Conservation (phyloP, 2,329 filamentous ascomycete species). For the Colletotrichum viniferum region DNA sequence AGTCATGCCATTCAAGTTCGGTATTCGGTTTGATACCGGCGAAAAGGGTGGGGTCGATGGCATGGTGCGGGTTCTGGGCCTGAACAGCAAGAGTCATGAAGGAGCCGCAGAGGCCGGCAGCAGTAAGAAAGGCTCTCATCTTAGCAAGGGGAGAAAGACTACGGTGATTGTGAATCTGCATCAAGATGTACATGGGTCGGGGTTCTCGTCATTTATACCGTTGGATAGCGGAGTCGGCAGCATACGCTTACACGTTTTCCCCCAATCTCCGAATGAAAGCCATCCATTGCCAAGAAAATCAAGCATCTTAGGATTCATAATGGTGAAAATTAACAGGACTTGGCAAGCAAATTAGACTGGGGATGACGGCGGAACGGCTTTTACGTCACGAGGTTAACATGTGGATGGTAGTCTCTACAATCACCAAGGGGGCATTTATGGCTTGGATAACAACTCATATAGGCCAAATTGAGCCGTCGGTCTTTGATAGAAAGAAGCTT, state of each 20-base stretch:
- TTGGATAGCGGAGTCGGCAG: neutral
- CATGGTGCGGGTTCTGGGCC: neutral
- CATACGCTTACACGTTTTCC: neutral
- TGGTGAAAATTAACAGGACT: accelerated
- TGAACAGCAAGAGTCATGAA: neutral
- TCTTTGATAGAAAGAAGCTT: neutral
- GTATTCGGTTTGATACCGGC: neutral
- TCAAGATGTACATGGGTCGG: neutral
- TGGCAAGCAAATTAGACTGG: neutral
- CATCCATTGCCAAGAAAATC: neutral
- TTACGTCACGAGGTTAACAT: neutral
- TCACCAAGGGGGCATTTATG: neutral
- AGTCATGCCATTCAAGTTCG: conserved; percentile 1
- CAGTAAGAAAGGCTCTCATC: neutral
- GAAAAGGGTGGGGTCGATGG: neutral
- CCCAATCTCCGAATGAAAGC: neutral
- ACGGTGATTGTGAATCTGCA: neutral
- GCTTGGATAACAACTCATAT: neutral
- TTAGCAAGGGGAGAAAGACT: neutral
- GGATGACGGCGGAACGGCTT: neutral
- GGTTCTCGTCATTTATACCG: neutral
- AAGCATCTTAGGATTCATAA: accelerated
- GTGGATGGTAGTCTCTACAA: neutral
- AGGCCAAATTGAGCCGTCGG: neutral
- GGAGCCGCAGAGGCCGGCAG: neutral